A percentile compares a stretch with the other conserved stretches of the same genome.
phyloP scores from a whole-genome alignment of 352 stramenopile species.

The Stramenopiles sp. region DNA sequence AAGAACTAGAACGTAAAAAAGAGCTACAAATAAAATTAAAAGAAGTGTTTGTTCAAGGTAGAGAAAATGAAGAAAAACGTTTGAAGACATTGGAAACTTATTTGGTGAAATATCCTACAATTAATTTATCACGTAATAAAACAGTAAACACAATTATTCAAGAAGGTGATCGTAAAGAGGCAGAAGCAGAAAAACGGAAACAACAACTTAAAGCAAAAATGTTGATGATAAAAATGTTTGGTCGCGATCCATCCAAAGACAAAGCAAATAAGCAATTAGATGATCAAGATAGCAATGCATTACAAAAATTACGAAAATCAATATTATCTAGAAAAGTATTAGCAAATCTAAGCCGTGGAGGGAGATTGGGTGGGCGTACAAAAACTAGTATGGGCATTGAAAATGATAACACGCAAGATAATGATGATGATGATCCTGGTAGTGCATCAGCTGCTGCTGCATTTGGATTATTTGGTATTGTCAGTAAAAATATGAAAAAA shows the following conservation, averaged over 20 bases:
- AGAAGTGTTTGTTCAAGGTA: not conserved
- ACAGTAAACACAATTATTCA: not conserved
- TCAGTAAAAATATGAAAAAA: too few relatives aligned
- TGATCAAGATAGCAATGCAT: not conserved
- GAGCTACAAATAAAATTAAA: not conserved
- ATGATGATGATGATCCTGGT: too few relatives aligned
- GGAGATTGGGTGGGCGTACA: too few relatives aligned
- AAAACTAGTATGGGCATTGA: too few relatives aligned
- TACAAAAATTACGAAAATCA: not conserved
- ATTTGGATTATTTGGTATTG: too few relatives aligned
- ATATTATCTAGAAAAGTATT: not conserved
- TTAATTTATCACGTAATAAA: not conserved
- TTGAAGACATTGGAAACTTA: not conserved
- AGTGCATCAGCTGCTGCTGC: too few relatives aligned
- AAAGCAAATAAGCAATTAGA: not conserved
- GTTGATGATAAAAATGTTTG: not conserved
- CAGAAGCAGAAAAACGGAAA: not conserved
- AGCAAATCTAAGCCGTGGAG: not conserved
- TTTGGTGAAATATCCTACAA: not conserved
- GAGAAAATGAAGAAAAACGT: not conserved
- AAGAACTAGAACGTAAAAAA: not conserved
- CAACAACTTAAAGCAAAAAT: not conserved
- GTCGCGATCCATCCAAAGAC: not conserved
- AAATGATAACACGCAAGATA: too few relatives aligned
- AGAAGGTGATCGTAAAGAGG: not conserved